phyloP scores from a whole-genome alignment of 805 yeast species.

The Lachancea fermentati region DNA sequence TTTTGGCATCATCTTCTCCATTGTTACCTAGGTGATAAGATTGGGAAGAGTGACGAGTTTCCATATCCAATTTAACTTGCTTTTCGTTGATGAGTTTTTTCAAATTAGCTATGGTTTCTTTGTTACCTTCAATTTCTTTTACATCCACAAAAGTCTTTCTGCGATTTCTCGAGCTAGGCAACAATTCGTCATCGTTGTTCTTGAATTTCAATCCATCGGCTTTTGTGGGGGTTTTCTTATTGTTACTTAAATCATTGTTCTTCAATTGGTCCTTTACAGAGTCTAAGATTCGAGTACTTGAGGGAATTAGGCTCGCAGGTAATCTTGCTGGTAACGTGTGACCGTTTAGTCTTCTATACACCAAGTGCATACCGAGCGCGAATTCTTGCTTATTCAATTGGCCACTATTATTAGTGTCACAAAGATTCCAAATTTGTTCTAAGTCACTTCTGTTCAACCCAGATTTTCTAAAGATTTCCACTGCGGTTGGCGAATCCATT shows the following conservation, averaged over 20 bases:
- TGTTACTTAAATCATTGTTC: conserved; percentile 10
- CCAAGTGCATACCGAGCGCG: conserved; percentile 95
- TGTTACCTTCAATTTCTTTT: conserved; percentile 9
- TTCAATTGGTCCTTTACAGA: conserved; percentile 55
- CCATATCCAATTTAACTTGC: conserved; percentile 51
- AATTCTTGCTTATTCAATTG: conserved; percentile 84
- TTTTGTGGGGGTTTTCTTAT: conserved; percentile 17
- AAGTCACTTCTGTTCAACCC: conserved; percentile 82
- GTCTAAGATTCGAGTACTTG: conserved; percentile 69
- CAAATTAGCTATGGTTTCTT: conserved; percentile 44
- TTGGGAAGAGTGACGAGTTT: conserved; percentile 8
- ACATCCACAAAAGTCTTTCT: conserved; percentile 32
- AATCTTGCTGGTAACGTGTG: conserved; percentile 73
- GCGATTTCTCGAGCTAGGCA: conserved; percentile 66
- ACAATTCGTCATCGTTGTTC: conserved; percentile 65
- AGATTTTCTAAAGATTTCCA: conserved; percentile 81
- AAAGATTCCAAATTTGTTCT: conserved; percentile 85
- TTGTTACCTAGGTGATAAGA: conserved; percentile 22
- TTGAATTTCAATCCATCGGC: conserved; percentile 49
- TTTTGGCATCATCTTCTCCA: conserved; percentile 38
- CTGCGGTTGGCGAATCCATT: conserved; percentile 76
- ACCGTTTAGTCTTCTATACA: conserved; percentile 86
- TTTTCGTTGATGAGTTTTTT: conserved; percentile 67
- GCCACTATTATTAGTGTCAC: conserved; percentile 80
- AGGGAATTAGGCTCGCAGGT: conserved; percentile 89